Base-by-base conservation (phyloP, 2,329 filamentous ascomycete genomes). In the Conoideocrella luteorostrata region DNA sequence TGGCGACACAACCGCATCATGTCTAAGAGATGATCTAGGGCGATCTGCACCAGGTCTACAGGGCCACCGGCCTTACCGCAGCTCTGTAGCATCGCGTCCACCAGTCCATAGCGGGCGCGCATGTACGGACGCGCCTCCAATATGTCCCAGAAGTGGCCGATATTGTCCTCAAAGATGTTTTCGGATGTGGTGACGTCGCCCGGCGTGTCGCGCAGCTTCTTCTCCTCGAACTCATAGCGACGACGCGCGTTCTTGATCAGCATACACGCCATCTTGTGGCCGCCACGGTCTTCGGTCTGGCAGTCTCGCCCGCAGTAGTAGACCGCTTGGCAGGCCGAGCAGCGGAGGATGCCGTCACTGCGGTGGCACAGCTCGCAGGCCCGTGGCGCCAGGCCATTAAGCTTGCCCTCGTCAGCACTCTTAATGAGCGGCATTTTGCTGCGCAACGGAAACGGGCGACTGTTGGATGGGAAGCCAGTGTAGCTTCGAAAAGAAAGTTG, bases 71-170 rank as follows among this genome's bases (percentile, higher is more conserved):
- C 34, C 0, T 59, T 63, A 11, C 64, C 50, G 9, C 51, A 52
- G 17, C 15, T 26, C 1, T 58, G 39, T 2, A 76, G 47, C 18
- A 56, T 15, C 1, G 52, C 47, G 15, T 65, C 52, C 3, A 59
- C 58, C 2, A 69, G 44, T 0, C 34, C 50, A 40, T 53, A 63
- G 3, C 56, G 56, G 4, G 53, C 50, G 17, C 63, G 50, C 69
- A 74, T 72, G 50, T 73, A 76, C 10, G 57, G 48, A n/a, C 66
- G 62, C 3, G 71, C 73, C 28, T 57, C 55, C 2, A 48, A 2
- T 17, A 69, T 55, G 7, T 54, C 56, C 66, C 68, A 74, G 50
- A 76, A 75, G 17, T 50, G 51, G 26, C 70, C 70, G 13, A 61
- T 60, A 1, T 49, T 11, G 0, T 54, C 58, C 45, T 67, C 62